Percentiles rank a stretch among this genome's conserved stretches.
Conservation (phyloP, 1,284 basidiomycete species). For the Naganishia liquefaciens region DNA sequence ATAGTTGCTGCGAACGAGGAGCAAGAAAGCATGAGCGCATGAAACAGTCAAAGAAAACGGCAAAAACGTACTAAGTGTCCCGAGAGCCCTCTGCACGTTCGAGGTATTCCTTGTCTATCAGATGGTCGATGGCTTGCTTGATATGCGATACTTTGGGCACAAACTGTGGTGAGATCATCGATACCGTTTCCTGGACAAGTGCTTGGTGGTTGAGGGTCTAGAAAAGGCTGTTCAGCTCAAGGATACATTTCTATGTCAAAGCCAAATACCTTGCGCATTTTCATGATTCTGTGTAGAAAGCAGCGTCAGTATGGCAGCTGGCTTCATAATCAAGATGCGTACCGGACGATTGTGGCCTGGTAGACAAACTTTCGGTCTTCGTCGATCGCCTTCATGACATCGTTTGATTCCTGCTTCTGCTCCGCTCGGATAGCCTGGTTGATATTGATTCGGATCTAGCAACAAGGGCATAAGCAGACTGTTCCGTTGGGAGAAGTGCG, state of each 20-base stretch:
- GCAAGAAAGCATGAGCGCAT: background rate
- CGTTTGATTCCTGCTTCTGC: slow-evolving; percentile 84
- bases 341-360: slow-evolving; percentile 91
- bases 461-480: slow-evolving; percentile 58
- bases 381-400: slow-evolving; percentile 93
- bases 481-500: background rate
- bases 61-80: slow-evolving; percentile 38
- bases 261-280: slow-evolving; percentile 70
- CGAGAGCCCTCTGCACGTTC: slow-evolving; percentile 76
- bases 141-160: slow-evolving; percentile 51
- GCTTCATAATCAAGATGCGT: slow-evolving; percentile 1
- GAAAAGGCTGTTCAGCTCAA: background rate
- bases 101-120: slow-evolving; percentile 97
- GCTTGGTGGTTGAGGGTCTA: slow-evolving; percentile 95
- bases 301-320: slow-evolving; percentile 7
- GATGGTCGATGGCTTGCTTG: slow-evolving; percentile 86
- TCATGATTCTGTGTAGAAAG: slow-evolving; percentile 75
- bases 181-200: slow-evolving; percentile 90
- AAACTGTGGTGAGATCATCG: slow-evolving; percentile 70
- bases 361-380: slow-evolving; percentile 97
- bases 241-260: background rate
- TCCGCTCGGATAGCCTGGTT: slow-evolving; percentile 94
- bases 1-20: slow-evolving; percentile 18
- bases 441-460: slow-evolving; percentile 78
- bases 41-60: no score